Conservation (phyloP, 2,329 filamentous ascomycete species). For the Phaeosphaeriaceae sp. region DNA sequence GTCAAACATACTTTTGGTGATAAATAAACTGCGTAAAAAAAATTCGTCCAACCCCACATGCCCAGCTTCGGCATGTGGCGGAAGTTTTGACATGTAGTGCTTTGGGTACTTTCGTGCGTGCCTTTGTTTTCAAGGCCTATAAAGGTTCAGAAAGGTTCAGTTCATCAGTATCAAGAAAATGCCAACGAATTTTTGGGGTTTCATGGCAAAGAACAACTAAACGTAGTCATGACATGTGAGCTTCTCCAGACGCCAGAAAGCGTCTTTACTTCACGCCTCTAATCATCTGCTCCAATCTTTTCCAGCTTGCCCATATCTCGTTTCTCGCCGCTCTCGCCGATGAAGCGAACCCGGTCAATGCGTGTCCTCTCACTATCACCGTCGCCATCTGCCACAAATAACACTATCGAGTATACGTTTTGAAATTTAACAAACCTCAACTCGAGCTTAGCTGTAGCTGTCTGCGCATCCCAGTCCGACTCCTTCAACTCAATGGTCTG, state of each 20-base stretch:
- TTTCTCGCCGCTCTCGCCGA: conserved; percentile 92
- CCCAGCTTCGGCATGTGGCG: too few species aligned
- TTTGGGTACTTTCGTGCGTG: too few species aligned
- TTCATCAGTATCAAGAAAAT: too few species aligned
- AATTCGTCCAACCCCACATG: too few species aligned
- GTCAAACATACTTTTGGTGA: conserved; percentile 59
- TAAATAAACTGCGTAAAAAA: neutral
- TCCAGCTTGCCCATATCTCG: conserved; percentile 92
- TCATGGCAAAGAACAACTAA: too few species aligned
- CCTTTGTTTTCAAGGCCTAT: too few species aligned
- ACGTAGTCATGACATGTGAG: too few species aligned
- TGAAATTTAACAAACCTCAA: conserved; percentile 98
- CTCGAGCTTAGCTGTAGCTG: conserved; percentile 59
- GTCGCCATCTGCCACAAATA: conserved; percentile 85
- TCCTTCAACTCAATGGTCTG: conserved; percentile 78
- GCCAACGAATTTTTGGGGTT: too few species aligned
- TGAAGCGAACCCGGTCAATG: conserved; percentile 76
- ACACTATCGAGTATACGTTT: conserved; percentile 81
- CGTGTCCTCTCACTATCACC: conserved; percentile 86
- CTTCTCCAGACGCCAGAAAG: too few species aligned
- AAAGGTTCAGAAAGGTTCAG: too few species aligned
- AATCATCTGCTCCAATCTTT: conserved; percentile 80
- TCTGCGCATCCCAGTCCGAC: conserved; percentile 72
- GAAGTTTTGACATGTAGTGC: too few species aligned
- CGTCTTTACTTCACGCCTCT: neutral